Percentiles rank a stretch among this genome's conserved stretches.
phyloP scores from a whole-genome alignment of 1,284 basidiomycete species.

The Earliella scabrosa region DNA sequence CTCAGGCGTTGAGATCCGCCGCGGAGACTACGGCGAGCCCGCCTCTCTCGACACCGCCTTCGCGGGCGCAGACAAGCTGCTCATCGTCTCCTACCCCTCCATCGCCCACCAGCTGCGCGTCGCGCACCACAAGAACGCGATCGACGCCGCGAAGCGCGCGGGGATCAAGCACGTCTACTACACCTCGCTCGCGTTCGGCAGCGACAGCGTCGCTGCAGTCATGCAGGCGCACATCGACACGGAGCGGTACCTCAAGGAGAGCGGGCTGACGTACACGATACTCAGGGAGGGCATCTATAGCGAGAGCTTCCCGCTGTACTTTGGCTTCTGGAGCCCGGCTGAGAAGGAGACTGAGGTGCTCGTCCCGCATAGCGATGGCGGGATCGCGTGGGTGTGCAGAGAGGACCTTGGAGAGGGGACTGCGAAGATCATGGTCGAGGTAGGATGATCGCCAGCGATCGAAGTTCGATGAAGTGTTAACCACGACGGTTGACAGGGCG shows the following conservation, averaged over 20 bases:
- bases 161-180: constrained; percentile 43
- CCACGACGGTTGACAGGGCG: constrained; percentile 20
- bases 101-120: constrained; percentile 40
- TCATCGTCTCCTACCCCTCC: constrained; percentile 43
- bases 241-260: constrained; percentile 40
- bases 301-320: constrained; percentile 42
- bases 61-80: constrained; percentile 38
- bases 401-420: constrained; percentile 40
- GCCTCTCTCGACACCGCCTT: constrained; percentile 39
- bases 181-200: constrained; percentile 42
- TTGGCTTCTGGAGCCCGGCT: constrained; percentile 34
- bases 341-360: constrained; percentile 29
- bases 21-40: constrained; percentile 38
- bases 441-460: constrained; percentile 1
- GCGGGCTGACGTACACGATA: constrained; percentile 41
- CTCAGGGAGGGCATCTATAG: constrained; percentile 45
- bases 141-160: constrained; percentile 41
- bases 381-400: constrained; percentile 37
- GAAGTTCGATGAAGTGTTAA: background rate
- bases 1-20: constrained; percentile 36
- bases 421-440: constrained; percentile 34
- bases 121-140: constrained; percentile 38
- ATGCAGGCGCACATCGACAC: constrained; percentile 43
- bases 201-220: constrained; percentile 37
- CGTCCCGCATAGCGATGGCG: constrained; percentile 34